These are phyloP conservation scores for Phytophthora pisi DNA, from an alignment of 352 stramenopile species.

Conservation along the genomic window DNA sequence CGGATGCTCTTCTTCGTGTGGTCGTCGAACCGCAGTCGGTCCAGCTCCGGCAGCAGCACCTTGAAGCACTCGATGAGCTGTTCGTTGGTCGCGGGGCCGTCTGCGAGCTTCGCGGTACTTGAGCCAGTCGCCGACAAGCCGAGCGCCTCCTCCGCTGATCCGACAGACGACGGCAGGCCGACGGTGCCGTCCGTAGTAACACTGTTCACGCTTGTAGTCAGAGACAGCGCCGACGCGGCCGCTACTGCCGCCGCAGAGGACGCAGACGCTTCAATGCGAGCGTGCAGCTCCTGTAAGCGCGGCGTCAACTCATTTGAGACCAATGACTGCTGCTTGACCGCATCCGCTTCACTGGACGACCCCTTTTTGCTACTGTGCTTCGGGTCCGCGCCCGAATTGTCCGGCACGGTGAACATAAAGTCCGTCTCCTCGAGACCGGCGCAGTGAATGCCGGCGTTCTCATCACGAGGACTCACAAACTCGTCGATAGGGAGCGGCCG, in stretches of 20 bases:
- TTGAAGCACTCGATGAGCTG: conserved; percentile 57
- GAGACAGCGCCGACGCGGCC: conserved; percentile 19
- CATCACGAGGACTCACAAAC: conserved; percentile 52
- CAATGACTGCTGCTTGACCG: conserved; percentile 18
- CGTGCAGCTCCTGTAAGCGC: conserved; percentile 46
- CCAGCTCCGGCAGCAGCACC: conserved; percentile 53
- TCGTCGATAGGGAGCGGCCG: conserved; percentile 55
- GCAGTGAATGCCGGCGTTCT: conserved; percentile 53
- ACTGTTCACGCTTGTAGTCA: conserved; percentile 26
- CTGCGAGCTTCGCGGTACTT: conserved; percentile 5
- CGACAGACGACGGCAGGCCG: conserved; percentile 11
- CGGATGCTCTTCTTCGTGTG: conserved; percentile 68
- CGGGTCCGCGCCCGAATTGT: conserved; percentile 18
- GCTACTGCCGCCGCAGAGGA: conserved; percentile 24
- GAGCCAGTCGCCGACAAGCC: conserved; percentile 42
- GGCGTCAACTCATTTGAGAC: conserved; percentile 29
- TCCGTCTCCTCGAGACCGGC: conserved; percentile 48
- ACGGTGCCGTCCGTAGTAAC: conserved; percentile 38
- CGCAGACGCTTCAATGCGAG: conserved; percentile 37
- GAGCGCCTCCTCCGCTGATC: conserved; percentile 43
- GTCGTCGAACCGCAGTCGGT: conserved; percentile 61
- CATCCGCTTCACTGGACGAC: conserved; percentile 24
- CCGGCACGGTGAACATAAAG: conserved; percentile 47
- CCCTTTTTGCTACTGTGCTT: conserved; percentile 34
- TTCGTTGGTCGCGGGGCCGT: conserved; percentile 45